Evolutionary conservation across 495 filamentous ascomycete genomes (phyloP).

Genomic region (Glarea lozoyensis): DNA sequence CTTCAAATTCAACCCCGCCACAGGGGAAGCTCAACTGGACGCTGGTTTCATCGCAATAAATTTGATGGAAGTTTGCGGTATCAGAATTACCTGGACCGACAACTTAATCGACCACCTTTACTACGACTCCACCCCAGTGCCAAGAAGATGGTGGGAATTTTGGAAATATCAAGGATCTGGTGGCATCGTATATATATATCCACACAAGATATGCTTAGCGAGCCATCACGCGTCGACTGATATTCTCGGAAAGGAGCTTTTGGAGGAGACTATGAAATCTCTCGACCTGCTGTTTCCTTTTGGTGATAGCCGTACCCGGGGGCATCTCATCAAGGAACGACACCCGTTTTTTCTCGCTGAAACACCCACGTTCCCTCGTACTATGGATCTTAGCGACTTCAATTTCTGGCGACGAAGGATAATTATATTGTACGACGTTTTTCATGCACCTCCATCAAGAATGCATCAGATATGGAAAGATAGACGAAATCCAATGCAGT

Average conservation of each 20-base stretch:
- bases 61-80: constrained; percentile 2
- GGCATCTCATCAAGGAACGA: background rate
- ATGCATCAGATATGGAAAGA: constrained; percentile 19
- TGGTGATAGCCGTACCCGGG: background rate
- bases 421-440: background rate
- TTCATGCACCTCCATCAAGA: constrained; percentile 3
- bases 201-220: background rate
- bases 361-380: background rate
- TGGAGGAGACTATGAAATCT: constrained; percentile 1
- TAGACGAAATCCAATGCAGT: constrained; percentile 21
- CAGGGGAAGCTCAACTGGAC: background rate
- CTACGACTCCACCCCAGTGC: no score
- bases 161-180: background rate
- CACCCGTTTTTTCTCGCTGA: background rate
- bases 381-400: constrained; percentile 1
- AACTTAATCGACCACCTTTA: constrained; percentile 1
- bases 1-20: background rate
- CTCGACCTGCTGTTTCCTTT: constrained; percentile 1
- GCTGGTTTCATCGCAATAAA: constrained; percentile 3
- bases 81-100: constrained; percentile 3
- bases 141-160: background rate
- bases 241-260: background rate
- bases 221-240: background rate
- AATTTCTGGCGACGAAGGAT: constrained; percentile 1
- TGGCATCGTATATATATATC: background rate